Percentiles rank a stretch among this genome's conserved stretches.
Conservation (phyloP, 2,329 filamentous ascomycete genomes). For the Aureobasidium sp. region DNA sequence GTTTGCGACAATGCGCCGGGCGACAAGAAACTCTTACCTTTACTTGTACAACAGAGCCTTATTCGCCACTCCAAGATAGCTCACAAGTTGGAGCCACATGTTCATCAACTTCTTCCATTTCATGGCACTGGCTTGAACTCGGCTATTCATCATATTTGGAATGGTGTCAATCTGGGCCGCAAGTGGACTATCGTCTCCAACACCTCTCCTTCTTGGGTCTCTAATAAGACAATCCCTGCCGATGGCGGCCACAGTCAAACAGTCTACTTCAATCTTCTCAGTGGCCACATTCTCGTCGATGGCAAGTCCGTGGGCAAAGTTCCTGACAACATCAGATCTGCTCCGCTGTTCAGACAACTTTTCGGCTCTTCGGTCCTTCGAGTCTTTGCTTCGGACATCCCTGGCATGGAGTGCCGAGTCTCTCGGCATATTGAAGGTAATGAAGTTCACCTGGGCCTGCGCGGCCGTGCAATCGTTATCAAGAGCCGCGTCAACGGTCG, state of each 20-base stretch:
- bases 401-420: slow-evolving; percentile 49
- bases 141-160: not conserved
- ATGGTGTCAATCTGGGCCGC: not conserved
- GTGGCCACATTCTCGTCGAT: slow-evolving; percentile 45
- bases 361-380: slow-evolving; percentile 50
- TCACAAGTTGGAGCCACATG: slow-evolving; percentile 39
- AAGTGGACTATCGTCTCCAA: not conserved
- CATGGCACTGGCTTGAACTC: not conserved
- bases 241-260: slow-evolving; percentile 11
- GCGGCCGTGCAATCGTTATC: not conserved
- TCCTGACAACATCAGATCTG: slow-evolving; percentile 44
- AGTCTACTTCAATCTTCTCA: slow-evolving; percentile 38
- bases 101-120: slow-evolving; percentile 26
- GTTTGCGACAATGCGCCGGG: not conserved
- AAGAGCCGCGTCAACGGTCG: not conserved
- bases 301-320: slow-evolving; percentile 46
- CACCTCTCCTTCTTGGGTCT: not conserved
- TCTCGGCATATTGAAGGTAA: slow-evolving; percentile 33
- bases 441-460: slow-evolving; percentile 48
- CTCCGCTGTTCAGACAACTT: slow-evolving; percentile 40
- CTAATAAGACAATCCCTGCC: not conserved
- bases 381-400: slow-evolving; percentile 44
- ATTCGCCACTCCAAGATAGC: no score
- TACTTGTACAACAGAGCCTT: no score
- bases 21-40: no score